Evolutionary conservation across 257 asterid species (phyloP).

Genomic region (Solanum corneliomulleri): DNA sequence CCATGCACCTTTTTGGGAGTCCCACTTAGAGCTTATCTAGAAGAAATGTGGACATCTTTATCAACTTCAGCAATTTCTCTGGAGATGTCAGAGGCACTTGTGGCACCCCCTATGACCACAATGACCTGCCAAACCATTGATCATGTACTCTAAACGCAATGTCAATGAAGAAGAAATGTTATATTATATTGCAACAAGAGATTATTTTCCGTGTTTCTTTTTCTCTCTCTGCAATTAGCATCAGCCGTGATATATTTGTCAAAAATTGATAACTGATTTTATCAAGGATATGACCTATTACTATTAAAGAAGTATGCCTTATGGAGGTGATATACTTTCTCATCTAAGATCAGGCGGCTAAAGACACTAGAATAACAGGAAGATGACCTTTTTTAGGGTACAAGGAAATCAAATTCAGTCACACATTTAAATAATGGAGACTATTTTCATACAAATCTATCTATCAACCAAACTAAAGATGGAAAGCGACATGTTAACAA

Average conservation of each 20-base stretch:
- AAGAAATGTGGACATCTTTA: conserved; percentile 76
- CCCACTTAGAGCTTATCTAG: conserved; percentile 37
- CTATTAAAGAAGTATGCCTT: neutral
- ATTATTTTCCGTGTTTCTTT: neutral
- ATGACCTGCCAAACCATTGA: conserved; percentile 43
- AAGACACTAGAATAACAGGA: neutral
- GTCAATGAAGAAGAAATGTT: neutral
- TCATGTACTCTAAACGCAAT: neutral
- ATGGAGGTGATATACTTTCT: neutral
- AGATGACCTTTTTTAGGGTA: neutral
- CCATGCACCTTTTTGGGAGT: conserved; percentile 36
- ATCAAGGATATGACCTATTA: neutral
- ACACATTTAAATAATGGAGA: neutral
- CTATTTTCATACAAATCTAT: neutral
- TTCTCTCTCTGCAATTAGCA: neutral
- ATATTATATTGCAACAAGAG: neutral
- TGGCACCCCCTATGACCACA: conserved; percentile 71
- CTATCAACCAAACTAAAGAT: neutral
- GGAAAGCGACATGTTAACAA: neutral
- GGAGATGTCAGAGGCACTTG: conserved; percentile 85
- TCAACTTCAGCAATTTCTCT: conserved; percentile 65
- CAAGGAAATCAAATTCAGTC: neutral
- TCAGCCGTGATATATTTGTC: neutral
- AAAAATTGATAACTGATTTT: neutral
- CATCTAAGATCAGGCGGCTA: neutral